Evolutionary conservation across 2,329 filamentous ascomycete genomes (phyloP), one percentile per base, ranked within the genome.

Genomic region (Clarireedia monteithiana): DNA sequence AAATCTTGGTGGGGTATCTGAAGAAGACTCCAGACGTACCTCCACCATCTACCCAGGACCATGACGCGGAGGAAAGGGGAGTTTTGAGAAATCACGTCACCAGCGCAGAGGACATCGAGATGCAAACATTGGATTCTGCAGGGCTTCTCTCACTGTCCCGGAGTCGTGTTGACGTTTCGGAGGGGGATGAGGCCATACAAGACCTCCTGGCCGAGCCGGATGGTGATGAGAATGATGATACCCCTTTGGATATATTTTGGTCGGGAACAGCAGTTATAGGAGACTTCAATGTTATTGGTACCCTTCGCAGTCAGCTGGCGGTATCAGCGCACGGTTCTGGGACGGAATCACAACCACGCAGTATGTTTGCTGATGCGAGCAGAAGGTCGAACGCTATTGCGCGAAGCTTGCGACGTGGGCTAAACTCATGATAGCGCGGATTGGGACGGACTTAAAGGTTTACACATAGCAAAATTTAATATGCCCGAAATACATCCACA

Each of bases 1-100:
- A 50, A 15, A 53, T 65, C 4, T 48, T 65, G n/a, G 56, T 59
- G 4, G 55, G 60, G 3, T 56, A 56, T 23, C 56, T 64, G 10
- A 54, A 52, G 12, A 50, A 45, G 15, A 44, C 26, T 6, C 30
- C 27, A 1, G 26, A 50, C 10, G 36, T 24, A 26, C 27, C 27
- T 30, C 46, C 15, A 23, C 27, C 56, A 4, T 46, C 61, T 17
- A 48, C 55, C 15, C 65, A 69, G 53, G 63, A 67, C 55, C 60
- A 66, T 48, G 67, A 69, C 60, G 62, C 66, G 1, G 68, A 69
- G 51, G 68, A 69, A 58, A 59, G 64, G 52, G 68, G 68, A 5
- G 56, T 68, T 10, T 59, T 65, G 9, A 60, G 64, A 49, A 61
- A 65, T 52, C 50, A 40, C 5, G 56, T 62, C 30, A 56, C 56